Base-by-base conservation (phyloP, 768 basidiomycete genomes). In the Kwoniella europaea region DNA sequence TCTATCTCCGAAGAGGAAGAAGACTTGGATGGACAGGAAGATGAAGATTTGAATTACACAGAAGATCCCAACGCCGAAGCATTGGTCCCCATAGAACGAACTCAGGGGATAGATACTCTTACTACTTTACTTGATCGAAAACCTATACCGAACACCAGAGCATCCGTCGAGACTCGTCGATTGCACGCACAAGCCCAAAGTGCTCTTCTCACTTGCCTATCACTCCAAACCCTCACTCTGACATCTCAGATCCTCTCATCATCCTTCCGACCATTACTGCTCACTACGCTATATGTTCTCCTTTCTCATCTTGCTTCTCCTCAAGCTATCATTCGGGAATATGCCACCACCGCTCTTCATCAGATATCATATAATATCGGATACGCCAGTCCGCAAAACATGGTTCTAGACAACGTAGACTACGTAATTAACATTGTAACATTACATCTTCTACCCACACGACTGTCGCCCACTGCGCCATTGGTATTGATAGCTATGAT, bases 361-460 rank as follows among this genome's bases (percentile, higher is more conserved):
- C 89, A 87, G 69, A 87, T 96, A 43, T 87, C 94, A 7, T 84
- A 86, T n/a, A 86, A 88, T 64, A 89, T 91, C 2, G 93, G 91
- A 4, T 95, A 94, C 76, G 93, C 94, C n/a, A 91, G 93, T 3
- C 88, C 92, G 0, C 89, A 90, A 55, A 95, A 95, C 77, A 86
- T 98, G 29, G 86, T 99, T 5, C 87, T 98, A 50, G 91, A 95
- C 22, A 97, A 99, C 82, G 96, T 96, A 74, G 96, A 99, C 84
- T 98, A 99, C 79, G 91, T 93, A 10, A 88, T 99, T 66, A 94
- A 98, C 75, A 89, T 91, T 2, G 90, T 96, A 16, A 92, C 93
- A 2, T 90, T 93, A 22, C 88, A 92, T 29, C 87, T 99, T 27
- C 90, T 90, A 12, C 87, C 91, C 71, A 18, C 77, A 1, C 90